Percentiles rank a stretch among this genome's conserved stretches.
These are phyloP conservation scores for Microbotryomycetes sp. DNA, from an alignment of 1,284 basidiomycete species.

Conservation along the genomic window DNA sequence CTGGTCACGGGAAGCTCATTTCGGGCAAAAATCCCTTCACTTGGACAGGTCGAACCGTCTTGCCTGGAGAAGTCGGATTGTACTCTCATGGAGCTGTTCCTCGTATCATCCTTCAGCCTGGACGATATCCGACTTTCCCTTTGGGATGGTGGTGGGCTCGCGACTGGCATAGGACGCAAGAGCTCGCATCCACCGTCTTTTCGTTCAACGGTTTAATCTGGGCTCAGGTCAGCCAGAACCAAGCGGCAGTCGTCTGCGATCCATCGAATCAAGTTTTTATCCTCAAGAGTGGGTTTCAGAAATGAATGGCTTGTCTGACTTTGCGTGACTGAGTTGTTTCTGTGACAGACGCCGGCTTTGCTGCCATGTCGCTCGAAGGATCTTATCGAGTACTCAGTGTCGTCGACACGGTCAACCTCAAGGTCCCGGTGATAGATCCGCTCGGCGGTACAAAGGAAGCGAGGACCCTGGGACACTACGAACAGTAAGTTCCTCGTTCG, in stretches of 20 bases:
- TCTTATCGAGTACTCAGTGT: conserved; percentile 66
- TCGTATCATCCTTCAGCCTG: conserved; percentile 59
- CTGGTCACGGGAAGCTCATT: conserved; percentile 49
- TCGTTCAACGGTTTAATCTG: conserved; percentile 65
- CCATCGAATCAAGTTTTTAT: conserved; percentile 72
- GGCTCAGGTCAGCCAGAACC: conserved; percentile 70
- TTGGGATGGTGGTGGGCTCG: conserved; percentile 73
- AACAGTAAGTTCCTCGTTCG: neutral
- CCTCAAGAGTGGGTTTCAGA: conserved; percentile 45
- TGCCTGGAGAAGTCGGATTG: conserved; percentile 57
- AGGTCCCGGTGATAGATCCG: conserved; percentile 52
- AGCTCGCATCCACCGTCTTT: conserved; percentile 71
- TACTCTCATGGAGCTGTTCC: conserved; percentile 69
- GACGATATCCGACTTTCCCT: conserved; percentile 64
- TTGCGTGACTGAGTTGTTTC: neutral
- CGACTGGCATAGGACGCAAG: conserved; percentile 56
- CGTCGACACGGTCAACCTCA: conserved; percentile 68
- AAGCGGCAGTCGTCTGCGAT: conserved; percentile 67
- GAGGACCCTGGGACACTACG: neutral
- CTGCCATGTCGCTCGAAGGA: conserved; percentile 64
- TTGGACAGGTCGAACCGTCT: conserved; percentile 41
- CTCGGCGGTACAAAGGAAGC: neutral
- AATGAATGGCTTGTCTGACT: no score
- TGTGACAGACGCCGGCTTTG: conserved; percentile 44
- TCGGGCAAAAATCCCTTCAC: conserved; percentile 46